Percentiles rank a stretch among this genome's conserved stretches.
phyloP scores from a whole-genome alignment of 2,329 filamentous ascomycete species.

The Coniella vitis region DNA sequence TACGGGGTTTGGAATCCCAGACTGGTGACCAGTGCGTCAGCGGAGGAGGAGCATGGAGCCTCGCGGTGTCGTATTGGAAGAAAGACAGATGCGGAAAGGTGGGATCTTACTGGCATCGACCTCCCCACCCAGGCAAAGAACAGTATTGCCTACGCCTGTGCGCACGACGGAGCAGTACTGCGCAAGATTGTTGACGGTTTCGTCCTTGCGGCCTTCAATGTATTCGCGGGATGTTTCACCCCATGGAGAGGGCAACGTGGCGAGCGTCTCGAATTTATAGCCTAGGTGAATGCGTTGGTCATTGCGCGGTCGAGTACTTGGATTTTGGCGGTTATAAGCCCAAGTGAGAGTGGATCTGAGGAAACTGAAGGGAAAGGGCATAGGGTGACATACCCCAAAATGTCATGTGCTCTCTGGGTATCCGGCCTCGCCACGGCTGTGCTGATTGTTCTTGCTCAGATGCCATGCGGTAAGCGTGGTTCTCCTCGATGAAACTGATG shows the following conservation, averaged over 20 bases:
- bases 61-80: too few species aligned
- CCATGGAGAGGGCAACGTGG: constrained; percentile 70
- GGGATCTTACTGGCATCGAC: constrained; percentile 69
- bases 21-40: too few species aligned
- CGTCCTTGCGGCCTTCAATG: constrained; percentile 68
- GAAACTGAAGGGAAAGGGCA: not conserved
- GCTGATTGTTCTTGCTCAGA: constrained; percentile 52
- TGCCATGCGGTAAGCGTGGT: constrained; percentile 64
- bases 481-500: constrained; percentile 83
- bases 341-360: not conserved
- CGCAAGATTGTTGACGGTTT: constrained; percentile 77
- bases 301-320: too few species aligned
- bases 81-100: not conserved
- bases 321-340: too few species aligned
- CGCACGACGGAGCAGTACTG: constrained; percentile 95
- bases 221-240: constrained; percentile 63
- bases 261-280: constrained; percentile 93
- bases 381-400: constrained; percentile 71
- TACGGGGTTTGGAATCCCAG: constrained; percentile 72
- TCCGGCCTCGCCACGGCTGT: constrained; percentile 32
- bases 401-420: constrained; percentile 73
- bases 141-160: constrained; percentile 72
- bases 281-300: too few species aligned
- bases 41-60: constrained; percentile 5
- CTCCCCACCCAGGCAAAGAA: constrained; percentile 80